A percentile compares a stretch with the other conserved stretches of the same genome.
phyloP scores from a whole-genome alignment of 2,329 filamentous ascomycete genomes.

The Xylaria sp. region DNA sequence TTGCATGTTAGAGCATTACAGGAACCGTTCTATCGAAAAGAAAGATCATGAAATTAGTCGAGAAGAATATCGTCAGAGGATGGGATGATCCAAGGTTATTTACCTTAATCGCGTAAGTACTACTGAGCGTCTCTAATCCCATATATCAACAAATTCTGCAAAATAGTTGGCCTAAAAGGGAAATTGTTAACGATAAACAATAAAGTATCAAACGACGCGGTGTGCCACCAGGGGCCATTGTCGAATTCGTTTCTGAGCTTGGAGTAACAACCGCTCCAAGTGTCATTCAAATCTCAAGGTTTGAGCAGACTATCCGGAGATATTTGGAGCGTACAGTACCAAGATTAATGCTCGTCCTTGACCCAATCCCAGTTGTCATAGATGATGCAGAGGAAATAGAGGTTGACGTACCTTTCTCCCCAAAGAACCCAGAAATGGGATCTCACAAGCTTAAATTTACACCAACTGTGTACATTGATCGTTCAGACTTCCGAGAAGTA shows the following conservation, averaged over 20 bases:
- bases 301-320: conserved; percentile 70
- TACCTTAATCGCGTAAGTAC: conserved; percentile 25
- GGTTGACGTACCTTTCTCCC: conserved; percentile 80
- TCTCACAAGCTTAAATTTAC: conserved; percentile 70
- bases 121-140: neutral
- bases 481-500: conserved; percentile 76
- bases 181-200: neutral
- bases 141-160: neutral
- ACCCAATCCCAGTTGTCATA: conserved; percentile 84
- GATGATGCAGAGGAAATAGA: conserved; percentile 78
- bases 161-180: neutral
- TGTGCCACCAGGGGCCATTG: conserved; percentile 81
- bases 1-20: conserved; percentile 67
- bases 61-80: conserved; percentile 79
- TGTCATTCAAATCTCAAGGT: conserved; percentile 81
- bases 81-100: conserved; percentile 95
- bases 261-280: conserved; percentile 86
- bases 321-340: conserved; percentile 71
- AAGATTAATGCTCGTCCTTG: conserved; percentile 87
- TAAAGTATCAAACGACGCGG: conserved; percentile 77
- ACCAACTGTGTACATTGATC: conserved; percentile 85
- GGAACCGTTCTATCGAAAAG: conserved; percentile 91
- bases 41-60: conserved; percentile 82
- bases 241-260: conserved; percentile 90
- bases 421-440: conserved; percentile 78